phyloP scores from a whole-genome alignment of 441 rosid species.

The Pelargonium australe region DNA sequence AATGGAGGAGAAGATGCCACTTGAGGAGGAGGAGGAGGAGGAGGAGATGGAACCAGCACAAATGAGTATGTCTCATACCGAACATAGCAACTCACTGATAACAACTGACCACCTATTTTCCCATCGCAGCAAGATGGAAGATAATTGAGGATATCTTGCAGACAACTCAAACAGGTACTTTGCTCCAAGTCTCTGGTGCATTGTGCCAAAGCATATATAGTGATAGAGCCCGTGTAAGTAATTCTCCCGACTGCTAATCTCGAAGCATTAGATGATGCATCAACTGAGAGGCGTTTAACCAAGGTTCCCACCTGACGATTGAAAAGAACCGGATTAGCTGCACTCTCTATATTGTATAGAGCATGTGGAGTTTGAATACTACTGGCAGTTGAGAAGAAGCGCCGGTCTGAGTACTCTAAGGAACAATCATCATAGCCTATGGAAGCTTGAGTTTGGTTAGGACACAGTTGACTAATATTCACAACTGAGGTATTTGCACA shows the following conservation, averaged over 20 bases:
- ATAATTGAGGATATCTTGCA: constrained; percentile 14
- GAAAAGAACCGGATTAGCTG: constrained; percentile 9
- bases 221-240: not conserved
- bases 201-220: constrained; percentile 27
- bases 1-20: constrained; percentile 10
- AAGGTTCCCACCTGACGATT: constrained; percentile 15
- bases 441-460: constrained; percentile 24
- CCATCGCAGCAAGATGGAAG: constrained; percentile 11
- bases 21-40: not conserved
- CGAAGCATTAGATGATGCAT: constrained; percentile 18
- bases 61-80: constrained; percentile 27
- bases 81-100: constrained; percentile 24
- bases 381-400: constrained; percentile 17
- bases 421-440: constrained; percentile 18
- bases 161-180: constrained; percentile 24
- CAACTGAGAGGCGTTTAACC: constrained; percentile 10
- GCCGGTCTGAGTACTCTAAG: constrained; percentile 19
- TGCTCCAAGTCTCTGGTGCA: constrained; percentile 26
- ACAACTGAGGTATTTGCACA: constrained; percentile 13
- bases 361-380: not conserved
- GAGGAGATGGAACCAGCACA: constrained; percentile 8
- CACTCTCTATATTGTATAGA: not conserved
- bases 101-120: constrained; percentile 16
- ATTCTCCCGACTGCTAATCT: constrained; percentile 24
- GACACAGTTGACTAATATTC: constrained; percentile 19